phyloP scores from a whole-genome alignment of 495 filamentous ascomycete species.

The Ascobolus immersus region DNA sequence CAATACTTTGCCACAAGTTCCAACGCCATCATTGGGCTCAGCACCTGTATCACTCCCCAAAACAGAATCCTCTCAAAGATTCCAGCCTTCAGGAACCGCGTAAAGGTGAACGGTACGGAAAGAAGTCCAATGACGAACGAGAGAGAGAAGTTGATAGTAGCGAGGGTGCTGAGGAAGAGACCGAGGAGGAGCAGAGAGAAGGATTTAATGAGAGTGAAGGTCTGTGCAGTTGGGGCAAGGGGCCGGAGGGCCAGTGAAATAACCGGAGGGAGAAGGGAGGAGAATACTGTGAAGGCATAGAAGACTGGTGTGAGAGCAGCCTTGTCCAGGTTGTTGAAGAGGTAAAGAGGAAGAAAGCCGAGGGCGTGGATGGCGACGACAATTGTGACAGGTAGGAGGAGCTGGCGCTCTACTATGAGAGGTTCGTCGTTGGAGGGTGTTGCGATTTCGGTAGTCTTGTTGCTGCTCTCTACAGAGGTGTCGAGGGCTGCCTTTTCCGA shows the following conservation, averaged over 20 bases:
- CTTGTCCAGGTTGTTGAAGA: slow-evolving; percentile 47
- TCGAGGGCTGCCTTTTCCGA: slow-evolving; percentile 3
- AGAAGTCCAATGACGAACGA: slow-evolving; percentile 64
- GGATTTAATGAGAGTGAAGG: slow-evolving; percentile 56
- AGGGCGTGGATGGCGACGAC: slow-evolving; percentile 47
- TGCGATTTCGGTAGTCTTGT: slow-evolving; percentile 10
- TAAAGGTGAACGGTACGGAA: slow-evolving; percentile 48
- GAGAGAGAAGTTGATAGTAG: slow-evolving; percentile 89
- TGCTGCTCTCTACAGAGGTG: not conserved
- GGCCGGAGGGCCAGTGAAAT: slow-evolving; percentile 25
- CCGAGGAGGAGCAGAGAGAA: slow-evolving; percentile 82
- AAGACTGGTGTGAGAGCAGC: slow-evolving; percentile 27
- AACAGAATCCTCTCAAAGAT: slow-evolving; percentile 15
- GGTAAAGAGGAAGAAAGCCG: slow-evolving; percentile 59
- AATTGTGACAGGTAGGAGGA: slow-evolving; percentile 53
- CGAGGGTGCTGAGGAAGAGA: slow-evolving; percentile 70
- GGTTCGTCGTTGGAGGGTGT: not conserved
- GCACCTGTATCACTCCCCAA: slow-evolving; percentile 26
- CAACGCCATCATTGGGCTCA: slow-evolving; percentile 42
- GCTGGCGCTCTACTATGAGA: slow-evolving; percentile 34
- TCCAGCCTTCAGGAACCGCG: slow-evolving; percentile 23
- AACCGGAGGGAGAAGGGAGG: slow-evolving; percentile 28
- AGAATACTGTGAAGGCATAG: slow-evolving; percentile 26
- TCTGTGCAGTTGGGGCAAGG: slow-evolving; percentile 36
- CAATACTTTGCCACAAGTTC: slow-evolving; percentile 26